Conservation (phyloP, 208 protist species). For the Leishmania martiniquensis region DNA sequence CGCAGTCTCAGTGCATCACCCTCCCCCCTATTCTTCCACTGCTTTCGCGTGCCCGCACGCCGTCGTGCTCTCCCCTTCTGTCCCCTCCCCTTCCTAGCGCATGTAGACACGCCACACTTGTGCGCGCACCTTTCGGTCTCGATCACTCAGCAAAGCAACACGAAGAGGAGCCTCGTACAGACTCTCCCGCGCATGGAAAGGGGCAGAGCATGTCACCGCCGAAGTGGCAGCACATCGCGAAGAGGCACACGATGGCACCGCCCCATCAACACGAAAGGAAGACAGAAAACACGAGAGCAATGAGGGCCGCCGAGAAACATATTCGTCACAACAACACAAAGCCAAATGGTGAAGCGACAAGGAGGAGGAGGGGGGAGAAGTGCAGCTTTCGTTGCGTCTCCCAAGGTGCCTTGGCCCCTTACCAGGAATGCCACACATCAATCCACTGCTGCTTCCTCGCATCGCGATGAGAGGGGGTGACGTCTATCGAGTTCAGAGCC, state of each 20-base stretch:
- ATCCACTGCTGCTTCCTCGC: too few relatives aligned
- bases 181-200: background rate
- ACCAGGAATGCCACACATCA: too few relatives aligned
- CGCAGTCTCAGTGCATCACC: background rate
- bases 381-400: too few relatives aligned
- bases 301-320: slow-evolving; percentile 42
- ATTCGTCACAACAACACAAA: too few relatives aligned
- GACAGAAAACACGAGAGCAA: slow-evolving; percentile 29
- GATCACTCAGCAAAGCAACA: background rate
- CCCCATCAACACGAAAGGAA: background rate
- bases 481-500: too few relatives aligned
- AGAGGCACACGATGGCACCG: too few relatives aligned
- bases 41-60: background rate
- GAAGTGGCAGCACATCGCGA: background rate
- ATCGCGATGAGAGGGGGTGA: too few relatives aligned
- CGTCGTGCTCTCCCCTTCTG: background rate
- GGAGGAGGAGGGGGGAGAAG: slow-evolving; percentile 49
- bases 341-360: slow-evolving; percentile 41
- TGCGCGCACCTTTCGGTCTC: background rate
- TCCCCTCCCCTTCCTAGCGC: background rate
- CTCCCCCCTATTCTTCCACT: background rate
- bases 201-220: too few relatives aligned
- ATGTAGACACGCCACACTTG: background rate
- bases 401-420: too few relatives aligned
- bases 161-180: background rate